A percentile compares a stretch with the other conserved stretches of the same genome.
phyloP scores from a whole-genome alignment of 805 yeast species.

The Myxozyma mucilagina region DNA sequence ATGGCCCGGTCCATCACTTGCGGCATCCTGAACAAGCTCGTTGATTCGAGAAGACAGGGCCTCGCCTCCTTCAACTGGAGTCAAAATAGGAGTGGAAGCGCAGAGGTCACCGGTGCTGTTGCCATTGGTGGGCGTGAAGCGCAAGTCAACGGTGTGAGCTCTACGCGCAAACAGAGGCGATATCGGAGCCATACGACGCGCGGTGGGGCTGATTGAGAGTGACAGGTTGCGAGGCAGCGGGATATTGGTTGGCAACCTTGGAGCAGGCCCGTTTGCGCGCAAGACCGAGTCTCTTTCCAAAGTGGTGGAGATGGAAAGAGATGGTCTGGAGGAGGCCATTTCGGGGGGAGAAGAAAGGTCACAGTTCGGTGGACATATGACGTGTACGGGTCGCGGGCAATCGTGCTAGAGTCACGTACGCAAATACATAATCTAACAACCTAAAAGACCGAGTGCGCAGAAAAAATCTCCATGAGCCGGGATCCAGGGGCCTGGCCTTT shows the following conservation, averaged over 20 bases:
- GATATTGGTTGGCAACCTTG: neutral
- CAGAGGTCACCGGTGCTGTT: neutral
- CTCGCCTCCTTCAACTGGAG: conserved; percentile 6
- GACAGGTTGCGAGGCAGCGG: neutral
- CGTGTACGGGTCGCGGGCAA: too few relatives aligned
- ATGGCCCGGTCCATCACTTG: conserved; percentile 1
- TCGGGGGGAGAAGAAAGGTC: neutral
- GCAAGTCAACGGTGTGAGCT: neutral
- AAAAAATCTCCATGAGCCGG: too few relatives aligned
- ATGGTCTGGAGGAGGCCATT: neutral
- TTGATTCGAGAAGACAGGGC: neutral
- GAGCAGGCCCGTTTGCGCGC: neutral
- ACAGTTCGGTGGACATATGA: too few relatives aligned
- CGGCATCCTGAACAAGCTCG: conserved; percentile 1
- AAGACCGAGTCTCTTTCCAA: neutral
- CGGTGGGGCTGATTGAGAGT: neutral
- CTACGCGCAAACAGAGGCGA: conserved; percentile 7
- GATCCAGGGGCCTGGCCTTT: too few relatives aligned
- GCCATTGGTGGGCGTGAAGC: conserved; percentile 1
- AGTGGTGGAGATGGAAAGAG: neutral
- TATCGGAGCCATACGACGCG: neutral
- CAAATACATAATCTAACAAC: too few relatives aligned
- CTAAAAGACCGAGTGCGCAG: too few relatives aligned
- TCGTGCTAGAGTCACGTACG: too few relatives aligned
- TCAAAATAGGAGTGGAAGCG: neutral